Percentiles rank a stretch among this genome's conserved stretches.
phyloP scores from a whole-genome alignment of 2,329 filamentous ascomycete genomes.

The Albophoma yamanashiensis region DNA sequence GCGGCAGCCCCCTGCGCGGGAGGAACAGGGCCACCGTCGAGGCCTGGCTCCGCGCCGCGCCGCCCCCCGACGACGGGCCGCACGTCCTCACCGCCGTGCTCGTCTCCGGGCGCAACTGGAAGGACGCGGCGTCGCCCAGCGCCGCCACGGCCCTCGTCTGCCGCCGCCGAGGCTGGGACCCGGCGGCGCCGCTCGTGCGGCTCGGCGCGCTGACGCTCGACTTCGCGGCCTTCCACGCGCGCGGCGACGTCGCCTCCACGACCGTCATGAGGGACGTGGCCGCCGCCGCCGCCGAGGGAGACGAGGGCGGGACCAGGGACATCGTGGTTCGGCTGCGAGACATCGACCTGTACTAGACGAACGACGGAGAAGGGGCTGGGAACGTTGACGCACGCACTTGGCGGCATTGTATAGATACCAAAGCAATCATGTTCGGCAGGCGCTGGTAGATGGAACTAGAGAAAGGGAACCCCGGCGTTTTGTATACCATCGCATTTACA shows the following conservation, averaged over 20 bases:
- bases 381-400: background rate
- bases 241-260: too few species aligned
- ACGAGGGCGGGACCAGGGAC: constrained; percentile 11
- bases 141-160: constrained; percentile 19
- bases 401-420: background rate
- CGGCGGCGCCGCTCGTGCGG: constrained; percentile 16
- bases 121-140: constrained; percentile 7
- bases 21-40: constrained; percentile 9
- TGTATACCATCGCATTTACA: background rate
- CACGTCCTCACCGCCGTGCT: constrained; percentile 16
- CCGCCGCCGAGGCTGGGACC: constrained; percentile 14
- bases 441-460: background rate
- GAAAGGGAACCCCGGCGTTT: background rate
- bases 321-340: constrained; percentile 18
- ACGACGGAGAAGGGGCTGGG: background rate
- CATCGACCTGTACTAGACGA: constrained; percentile 22
- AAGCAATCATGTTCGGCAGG: background rate
- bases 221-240: constrained; percentile 13
- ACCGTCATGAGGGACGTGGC: constrained; percentile 14
- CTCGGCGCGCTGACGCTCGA: constrained; percentile 18
- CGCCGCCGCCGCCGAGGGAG: constrained; percentile 8
- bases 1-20: constrained; percentile 8
- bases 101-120: constrained; percentile 20
- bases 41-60: constrained; percentile 10
- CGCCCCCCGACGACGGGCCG: constrained; percentile 4